phyloP scores from a whole-genome alignment of 2,329 filamentous ascomycete species.

The Ustulina deusta region DNA sequence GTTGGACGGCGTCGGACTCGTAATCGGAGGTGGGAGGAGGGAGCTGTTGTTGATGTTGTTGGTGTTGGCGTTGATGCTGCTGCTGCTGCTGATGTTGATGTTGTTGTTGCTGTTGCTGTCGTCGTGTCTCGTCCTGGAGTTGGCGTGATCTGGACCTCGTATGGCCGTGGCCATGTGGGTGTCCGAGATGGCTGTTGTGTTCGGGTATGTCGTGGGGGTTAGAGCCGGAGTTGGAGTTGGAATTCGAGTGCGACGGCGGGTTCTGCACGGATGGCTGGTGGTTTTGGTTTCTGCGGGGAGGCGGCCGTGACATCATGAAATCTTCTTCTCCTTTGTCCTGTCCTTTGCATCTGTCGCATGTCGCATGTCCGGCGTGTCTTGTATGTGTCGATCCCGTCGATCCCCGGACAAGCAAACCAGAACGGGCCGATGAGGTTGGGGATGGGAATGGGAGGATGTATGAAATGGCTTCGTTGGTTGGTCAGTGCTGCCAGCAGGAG shows the following conservation, averaged over 20 bases:
- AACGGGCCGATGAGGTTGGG: neutral
- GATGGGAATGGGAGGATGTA: neutral
- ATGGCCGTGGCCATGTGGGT: slow-evolving; percentile 44
- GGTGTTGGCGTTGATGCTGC: slow-evolving; percentile 5
- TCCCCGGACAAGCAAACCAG: neutral
- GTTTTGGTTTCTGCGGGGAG: slow-evolving; percentile 52
- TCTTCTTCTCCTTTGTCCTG: neutral
- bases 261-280: slow-evolving; percentile 38
- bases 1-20: slow-evolving; percentile 71
- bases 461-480: neutral
- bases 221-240: slow-evolving; percentile 10
- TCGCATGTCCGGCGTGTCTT: neutral
- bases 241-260: slow-evolving; percentile 5
- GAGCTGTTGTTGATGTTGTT: slow-evolving; percentile 43
- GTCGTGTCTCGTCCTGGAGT: slow-evolving; percentile 43
- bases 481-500: neutral
- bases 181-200: slow-evolving; percentile 21
- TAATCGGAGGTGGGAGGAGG: slow-evolving; percentile 66
- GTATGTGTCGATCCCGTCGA: neutral
- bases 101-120: slow-evolving; percentile 34
- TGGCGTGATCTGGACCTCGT: slow-evolving; percentile 49
- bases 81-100: slow-evolving; percentile 5
- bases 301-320: slow-evolving; percentile 52
- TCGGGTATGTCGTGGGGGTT: slow-evolving; percentile 24
- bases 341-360: slow-evolving; percentile 10